phyloP scores from a whole-genome alignment of 306 rosid species.

The Cyamopsis tetragonoloba region DNA sequence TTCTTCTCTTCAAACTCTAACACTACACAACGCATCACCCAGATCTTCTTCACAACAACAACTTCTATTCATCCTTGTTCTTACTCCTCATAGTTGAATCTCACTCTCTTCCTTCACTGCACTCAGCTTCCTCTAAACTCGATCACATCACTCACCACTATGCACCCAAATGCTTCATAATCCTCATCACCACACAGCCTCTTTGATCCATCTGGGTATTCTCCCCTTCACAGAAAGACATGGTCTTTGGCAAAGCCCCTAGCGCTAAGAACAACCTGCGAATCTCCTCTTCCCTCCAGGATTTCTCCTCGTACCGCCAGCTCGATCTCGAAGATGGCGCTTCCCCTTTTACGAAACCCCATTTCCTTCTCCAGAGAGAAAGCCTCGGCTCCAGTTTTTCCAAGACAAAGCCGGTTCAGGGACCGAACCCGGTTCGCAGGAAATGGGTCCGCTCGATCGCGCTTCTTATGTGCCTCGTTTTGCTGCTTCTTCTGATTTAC shows the following conservation, averaged over 20 bases:
- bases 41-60: too few species aligned
- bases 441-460: slow-evolving; percentile 45
- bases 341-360: slow-evolving; percentile 22
- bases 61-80: too few species aligned
- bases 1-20: background rate
- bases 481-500: slow-evolving; percentile 47
- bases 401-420: slow-evolving; percentile 48
- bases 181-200: background rate
- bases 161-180: too few species aligned
- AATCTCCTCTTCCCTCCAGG: slow-evolving; percentile 83
- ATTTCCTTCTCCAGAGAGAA: slow-evolving; percentile 36
- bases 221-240: background rate
- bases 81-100: too few species aligned
- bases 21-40: background rate
- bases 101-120: too few species aligned
- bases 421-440: slow-evolving; percentile 34
- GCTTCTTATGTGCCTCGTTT: slow-evolving; percentile 30
- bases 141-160: too few species aligned
- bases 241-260: slow-evolving; percentile 53
- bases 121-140: too few species aligned
- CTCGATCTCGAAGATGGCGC: slow-evolving; percentile 30
- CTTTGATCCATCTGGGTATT: background rate
- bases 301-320: slow-evolving; percentile 61
- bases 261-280: slow-evolving; percentile 44
- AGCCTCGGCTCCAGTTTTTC: slow-evolving; percentile 49